phyloP scores from a whole-genome alignment of 2,329 filamentous ascomycete genomes.

The Fusarium pseudoanthophilum region DNA sequence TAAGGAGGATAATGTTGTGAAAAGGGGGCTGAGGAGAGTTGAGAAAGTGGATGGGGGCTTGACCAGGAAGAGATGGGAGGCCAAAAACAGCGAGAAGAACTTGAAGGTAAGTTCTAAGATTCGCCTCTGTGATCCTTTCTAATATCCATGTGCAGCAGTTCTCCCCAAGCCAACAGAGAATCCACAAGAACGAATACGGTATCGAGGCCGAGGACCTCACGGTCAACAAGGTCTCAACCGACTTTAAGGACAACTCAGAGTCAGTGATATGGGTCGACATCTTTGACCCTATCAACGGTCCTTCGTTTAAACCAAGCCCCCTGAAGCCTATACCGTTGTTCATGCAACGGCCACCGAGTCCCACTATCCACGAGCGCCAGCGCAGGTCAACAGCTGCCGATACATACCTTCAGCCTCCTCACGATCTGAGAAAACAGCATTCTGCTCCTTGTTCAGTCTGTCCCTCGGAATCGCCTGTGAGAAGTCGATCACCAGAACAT shows the following conservation, averaged over 20 bases:
- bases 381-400: slow-evolving; percentile 16
- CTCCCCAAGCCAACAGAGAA: background rate
- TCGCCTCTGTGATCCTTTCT: background rate
- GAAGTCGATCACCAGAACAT: background rate
- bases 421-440: slow-evolving; percentile 5
- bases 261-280: slow-evolving; percentile 62
- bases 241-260: slow-evolving; percentile 42
- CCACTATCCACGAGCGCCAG: slow-evolving; percentile 21
- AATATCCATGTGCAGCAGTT: slow-evolving; percentile 9
- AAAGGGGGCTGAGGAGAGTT: slow-evolving; percentile 57
- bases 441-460: slow-evolving; percentile 12
- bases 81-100: slow-evolving; percentile 32
- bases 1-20: slow-evolving; percentile 48
- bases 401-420: slow-evolving; percentile 24
- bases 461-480: background rate
- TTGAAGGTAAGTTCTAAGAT: slow-evolving; percentile 1
- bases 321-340: slow-evolving; percentile 63
- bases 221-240: background rate
- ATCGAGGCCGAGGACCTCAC: slow-evolving; percentile 6
- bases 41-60: slow-evolving; percentile 59
- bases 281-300: slow-evolving; percentile 58
- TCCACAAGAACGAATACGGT: slow-evolving; percentile 6
- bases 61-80: slow-evolving; percentile 57
- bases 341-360: slow-evolving; percentile 52
- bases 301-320: slow-evolving; percentile 59